These are phyloP conservation scores for Cercis canadensis DNA, from an alignment of 306 rosid genomes.

Conservation along the genomic window DNA sequence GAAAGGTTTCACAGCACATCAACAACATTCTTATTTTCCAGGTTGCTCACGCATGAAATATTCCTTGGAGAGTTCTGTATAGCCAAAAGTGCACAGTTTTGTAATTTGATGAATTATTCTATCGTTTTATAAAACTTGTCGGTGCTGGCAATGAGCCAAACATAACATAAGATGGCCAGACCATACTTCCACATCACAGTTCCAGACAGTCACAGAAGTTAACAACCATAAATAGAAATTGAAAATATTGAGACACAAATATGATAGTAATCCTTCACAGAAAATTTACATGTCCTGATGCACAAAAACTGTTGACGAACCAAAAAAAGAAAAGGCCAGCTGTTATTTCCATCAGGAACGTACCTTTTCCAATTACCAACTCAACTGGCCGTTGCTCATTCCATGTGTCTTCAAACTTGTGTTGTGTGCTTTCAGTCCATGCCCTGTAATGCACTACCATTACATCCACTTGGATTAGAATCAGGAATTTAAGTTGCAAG, in stretches of 20 bases:
- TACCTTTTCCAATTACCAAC: conserved; percentile 89
- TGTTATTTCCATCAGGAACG: conserved; percentile 11
- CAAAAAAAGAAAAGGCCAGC: conserved; percentile 9
- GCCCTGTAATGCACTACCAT: conserved; percentile 88
- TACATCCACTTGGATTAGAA: conserved; percentile 29
- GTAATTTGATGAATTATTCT: background rate
- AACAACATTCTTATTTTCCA: background rate
- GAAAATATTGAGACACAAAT: too few species aligned
- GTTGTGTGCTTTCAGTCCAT: conserved; percentile 82
- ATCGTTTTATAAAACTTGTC: conserved; percentile 9
- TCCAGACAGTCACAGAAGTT: background rate
- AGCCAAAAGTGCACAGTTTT: conserved; percentile 13
- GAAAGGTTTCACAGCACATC: background rate
- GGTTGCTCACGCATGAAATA: background rate
- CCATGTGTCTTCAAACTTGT: conserved; percentile 98
- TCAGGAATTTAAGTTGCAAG: conserved; percentile 10
- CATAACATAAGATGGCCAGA: too few species aligned
- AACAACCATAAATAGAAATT: background rate
- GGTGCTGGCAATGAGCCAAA: background rate
- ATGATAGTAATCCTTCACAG: background rate
- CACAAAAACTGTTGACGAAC: background rate
- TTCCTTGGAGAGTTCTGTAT: background rate
- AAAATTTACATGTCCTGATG: too few species aligned
- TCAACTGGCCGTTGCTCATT: conserved; percentile 79
- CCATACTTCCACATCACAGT: conserved; percentile 16